Base-by-base conservation (phyloP, 768 basidiomycete genomes). In the Xerocomus spinulosus region DNA sequence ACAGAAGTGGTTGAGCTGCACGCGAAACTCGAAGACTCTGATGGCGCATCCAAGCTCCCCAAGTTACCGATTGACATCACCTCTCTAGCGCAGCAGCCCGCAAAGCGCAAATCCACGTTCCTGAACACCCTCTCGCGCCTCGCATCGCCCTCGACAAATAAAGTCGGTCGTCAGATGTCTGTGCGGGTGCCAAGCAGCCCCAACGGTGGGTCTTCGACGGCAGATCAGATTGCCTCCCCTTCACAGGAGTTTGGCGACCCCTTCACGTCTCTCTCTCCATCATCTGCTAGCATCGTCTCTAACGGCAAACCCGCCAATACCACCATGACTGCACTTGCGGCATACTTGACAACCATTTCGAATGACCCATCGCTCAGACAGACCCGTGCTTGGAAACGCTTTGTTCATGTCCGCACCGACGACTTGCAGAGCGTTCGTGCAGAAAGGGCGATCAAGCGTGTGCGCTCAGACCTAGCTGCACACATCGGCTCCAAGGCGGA, bases 391-490 rank as follows among this genome's bases (percentile, higher is more conserved):
- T 95, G 92, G 92, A 87, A 85, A 60, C 80, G 85, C 14, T 95
- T 95, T 57, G 85, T 93, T 46, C 75, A 82, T 38, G 88, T 92
- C 8, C 78, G 92, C 47, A 85, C 82, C 3, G 92, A 94, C 59
- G 92, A 95, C 66, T 68, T 94, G 42, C 84, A 93, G 71, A 92
- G 89, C 56, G 83, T 84, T 6, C 81, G 91, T 36, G 82, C 87
- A 33, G 90, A 93, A 70, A 77, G 89, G 53, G 86, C 91, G 4
- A 87, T 93, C 68, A 91, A 92, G 71, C 82, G 88, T 24, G 87
- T 90, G 17, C 74, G 89, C 46, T 90, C 87, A 37, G 92, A 94
- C 69, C 72, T 91, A 18, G 88, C 86, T 9, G 82, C 82, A 10
- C 89, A 92, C 59, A 67, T 75, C 45, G 70, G 78, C 36, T 67